Percentiles rank a stretch among this genome's conserved stretches.
phyloP scores from a whole-genome alignment of 2,329 filamentous ascomycete genomes.

The Neonectria hederae region DNA sequence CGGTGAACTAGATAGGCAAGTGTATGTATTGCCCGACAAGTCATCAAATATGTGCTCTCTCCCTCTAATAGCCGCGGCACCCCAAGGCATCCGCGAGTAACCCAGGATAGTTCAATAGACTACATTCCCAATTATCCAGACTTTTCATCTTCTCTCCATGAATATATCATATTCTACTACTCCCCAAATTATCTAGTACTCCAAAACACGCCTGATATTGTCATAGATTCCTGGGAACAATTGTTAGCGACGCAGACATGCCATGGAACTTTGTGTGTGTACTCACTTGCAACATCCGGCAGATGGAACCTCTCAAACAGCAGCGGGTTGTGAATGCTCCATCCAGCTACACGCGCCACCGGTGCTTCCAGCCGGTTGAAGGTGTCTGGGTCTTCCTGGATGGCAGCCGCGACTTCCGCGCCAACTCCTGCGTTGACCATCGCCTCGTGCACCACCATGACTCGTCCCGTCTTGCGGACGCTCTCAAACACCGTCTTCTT shows the following conservation, averaged over 20 bases:
- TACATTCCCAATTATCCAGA: not conserved
- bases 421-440: constrained; percentile 92
- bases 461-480: constrained; percentile 86
- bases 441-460: constrained; percentile 89
- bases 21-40: not conserved
- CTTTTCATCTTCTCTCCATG: not conserved
- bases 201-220: constrained; percentile 71
- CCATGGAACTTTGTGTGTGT: not conserved
- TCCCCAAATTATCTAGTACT: constrained; percentile 62
- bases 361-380: constrained; percentile 88
- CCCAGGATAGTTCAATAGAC: not conserved
- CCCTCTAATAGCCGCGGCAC: not conserved
- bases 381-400: constrained; percentile 80
- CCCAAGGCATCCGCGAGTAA: not conserved
- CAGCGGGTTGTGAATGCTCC: constrained; percentile 84
- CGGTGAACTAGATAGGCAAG: not conserved
- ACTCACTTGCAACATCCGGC: constrained; percentile 88
- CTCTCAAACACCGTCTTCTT: constrained; percentile 81
- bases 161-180: not conserved
- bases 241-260: constrained; percentile 15
- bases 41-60: not conserved
- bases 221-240: constrained; percentile 71
- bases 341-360: constrained; percentile 86
- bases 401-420: constrained; percentile 86
- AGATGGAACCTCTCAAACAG: constrained; percentile 83